Evolutionary conservation across 352 stramenopile genomes (phyloP), one percentile per base, ranked within the genome.

Genomic region (Phytophthora pistaciae): DNA sequence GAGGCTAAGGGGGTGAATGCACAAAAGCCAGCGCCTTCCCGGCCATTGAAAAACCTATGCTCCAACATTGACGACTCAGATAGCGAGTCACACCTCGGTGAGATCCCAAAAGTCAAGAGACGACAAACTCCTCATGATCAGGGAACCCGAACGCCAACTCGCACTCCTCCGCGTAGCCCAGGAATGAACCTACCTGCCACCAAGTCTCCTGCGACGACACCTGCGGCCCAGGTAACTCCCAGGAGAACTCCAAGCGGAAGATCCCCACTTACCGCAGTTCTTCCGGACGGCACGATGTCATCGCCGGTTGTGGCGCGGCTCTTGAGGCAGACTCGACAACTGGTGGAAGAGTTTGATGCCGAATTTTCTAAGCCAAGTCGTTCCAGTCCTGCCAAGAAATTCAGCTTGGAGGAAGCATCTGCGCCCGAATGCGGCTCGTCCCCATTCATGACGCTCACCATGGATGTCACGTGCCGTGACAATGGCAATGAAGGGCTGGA

Each of bases 11-110:
- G 25, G 16, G 50, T 16, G 14, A 13, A 9, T 56, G 5, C 50
- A n/a, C 11, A 5, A 38, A 56, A 56, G 13, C 25, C 13, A 56
- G 9, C 50, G 0, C 11, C 14, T 20, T 20, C 68, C 29, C 71
- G 71, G 29, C 33, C 46, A 50, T 63, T 81, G 23, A 85, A 61
- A 58, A 82, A 84, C 36, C 64, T 88, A 0, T 91, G 83, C 49
- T 79, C 69, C 10, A 77, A 65, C n/a, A 66, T 84, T 1, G 80
- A 85, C 56, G 83, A 88, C 54, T 91, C 81, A 1, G 77, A 83
- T 14, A 60, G 54, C 10, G 63, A 70, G 23, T 23, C 38, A 25
- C 13, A 57, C 10, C 6, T 31, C 9, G 31, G 21, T 31, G 25
- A 4, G 5, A 38, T 13, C 13, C 11, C 18, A 18, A 40, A 44